A percentile compares a stretch with the other conserved stretches of the same genome.
phyloP scores from a whole-genome alignment of 2,329 filamentous ascomycete species.

The Penicillium sp. region DNA sequence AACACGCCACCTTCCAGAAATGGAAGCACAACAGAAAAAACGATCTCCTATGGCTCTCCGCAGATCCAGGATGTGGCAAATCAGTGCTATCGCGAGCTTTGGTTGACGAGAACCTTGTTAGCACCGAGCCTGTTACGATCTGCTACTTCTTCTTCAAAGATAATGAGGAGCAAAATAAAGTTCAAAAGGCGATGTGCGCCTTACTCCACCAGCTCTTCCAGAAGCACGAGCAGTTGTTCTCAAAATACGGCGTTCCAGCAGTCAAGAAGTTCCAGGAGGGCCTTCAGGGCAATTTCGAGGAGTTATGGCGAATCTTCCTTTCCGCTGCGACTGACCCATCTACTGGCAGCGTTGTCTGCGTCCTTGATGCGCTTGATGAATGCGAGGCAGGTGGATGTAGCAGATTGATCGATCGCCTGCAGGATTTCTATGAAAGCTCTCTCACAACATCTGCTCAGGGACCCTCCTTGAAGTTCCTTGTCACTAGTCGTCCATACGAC shows the following conservation, averaged over 20 bases:
- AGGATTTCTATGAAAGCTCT: not conserved
- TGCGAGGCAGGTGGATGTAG: slow-evolving; percentile 3
- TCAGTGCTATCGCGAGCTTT: slow-evolving; percentile 40
- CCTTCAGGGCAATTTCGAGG: slow-evolving; percentile 11
- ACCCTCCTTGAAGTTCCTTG: slow-evolving; percentile 18
- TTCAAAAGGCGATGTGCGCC: slow-evolving; percentile 35
- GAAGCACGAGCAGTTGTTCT: slow-evolving; percentile 27
- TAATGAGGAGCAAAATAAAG: slow-evolving; percentile 34
- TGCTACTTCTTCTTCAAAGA: slow-evolving; percentile 47
- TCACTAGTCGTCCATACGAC: slow-evolving; percentile 23
- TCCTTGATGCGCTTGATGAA: slow-evolving; percentile 13
- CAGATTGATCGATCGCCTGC: slow-evolving; percentile 11
- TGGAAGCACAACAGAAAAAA: slow-evolving; percentile 26
- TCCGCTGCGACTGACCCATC: not conserved
- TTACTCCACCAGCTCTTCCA: slow-evolving; percentile 43
- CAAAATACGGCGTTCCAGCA: slow-evolving; percentile 11
- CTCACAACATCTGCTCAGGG: not conserved
- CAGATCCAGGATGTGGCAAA: slow-evolving; percentile 45
- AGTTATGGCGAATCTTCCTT: slow-evolving; percentile 19
- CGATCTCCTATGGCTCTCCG: slow-evolving; percentile 43
- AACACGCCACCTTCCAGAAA: slow-evolving; percentile 24
- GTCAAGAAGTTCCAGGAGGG: slow-evolving; percentile 23
- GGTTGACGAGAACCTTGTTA: slow-evolving; percentile 23
- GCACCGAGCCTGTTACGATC: slow-evolving; percentile 16
- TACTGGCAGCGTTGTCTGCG: slow-evolving; percentile 13